These are phyloP conservation scores for Pseudonectria foliicola DNA, from an alignment of 2,329 filamentous ascomycete genomes.

Conservation along the genomic window DNA sequence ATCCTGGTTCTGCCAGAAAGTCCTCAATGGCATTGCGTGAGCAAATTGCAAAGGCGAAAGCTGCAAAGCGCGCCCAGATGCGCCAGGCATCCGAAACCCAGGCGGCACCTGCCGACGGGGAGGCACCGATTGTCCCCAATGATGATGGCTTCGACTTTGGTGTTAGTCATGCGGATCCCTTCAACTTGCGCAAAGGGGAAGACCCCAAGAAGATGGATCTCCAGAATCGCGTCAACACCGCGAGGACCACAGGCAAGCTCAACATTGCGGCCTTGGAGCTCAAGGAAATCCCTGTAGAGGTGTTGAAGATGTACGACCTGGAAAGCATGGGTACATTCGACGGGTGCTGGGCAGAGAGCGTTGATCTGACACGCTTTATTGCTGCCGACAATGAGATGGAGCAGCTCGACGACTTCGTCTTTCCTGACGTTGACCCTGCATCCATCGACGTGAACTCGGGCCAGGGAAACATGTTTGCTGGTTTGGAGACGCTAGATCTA, in stretches of 20 bases:
- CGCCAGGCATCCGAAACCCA: conserved; percentile 24
- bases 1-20: conserved; percentile 38
- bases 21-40: conserved; percentile 78
- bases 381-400: conserved; percentile 87
- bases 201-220: conserved; percentile 59
- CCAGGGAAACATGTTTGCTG: conserved; percentile 70
- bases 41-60: conserved; percentile 88
- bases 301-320: conserved; percentile 85
- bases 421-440: conserved; percentile 62
- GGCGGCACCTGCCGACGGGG: conserved; percentile 3
- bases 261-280: conserved; percentile 84
- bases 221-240: conserved; percentile 63
- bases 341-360: conserved; percentile 81
- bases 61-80: conserved; percentile 57
- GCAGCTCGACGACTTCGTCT: conserved; percentile 63
- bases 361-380: conserved; percentile 77
- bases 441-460: conserved; percentile 56
- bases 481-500: conserved; percentile 72
- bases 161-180: conserved; percentile 53
- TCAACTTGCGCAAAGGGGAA: conserved; percentile 57
- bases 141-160: conserved; percentile 44
- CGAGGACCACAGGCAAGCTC: conserved; percentile 69
- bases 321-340: conserved; percentile 56
- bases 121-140: conserved; percentile 36
- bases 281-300: conserved; percentile 70